These are phyloP conservation scores for Geotrichum citri-aurantii DNA, from an alignment of 1,139 yeast species.

Conservation along the genomic window DNA sequence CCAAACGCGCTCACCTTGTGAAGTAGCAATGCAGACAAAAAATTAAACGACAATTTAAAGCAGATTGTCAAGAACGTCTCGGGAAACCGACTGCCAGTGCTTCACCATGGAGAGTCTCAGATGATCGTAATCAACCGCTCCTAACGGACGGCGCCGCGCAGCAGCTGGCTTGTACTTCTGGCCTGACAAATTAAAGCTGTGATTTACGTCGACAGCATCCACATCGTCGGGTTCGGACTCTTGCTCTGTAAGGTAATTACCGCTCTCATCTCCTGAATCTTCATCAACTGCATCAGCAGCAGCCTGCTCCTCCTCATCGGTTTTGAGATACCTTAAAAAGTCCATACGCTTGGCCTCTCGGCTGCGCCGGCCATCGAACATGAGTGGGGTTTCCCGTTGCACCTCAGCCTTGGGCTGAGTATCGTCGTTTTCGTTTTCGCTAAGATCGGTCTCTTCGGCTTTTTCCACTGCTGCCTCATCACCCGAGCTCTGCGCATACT, in stretches of 20 bases:
- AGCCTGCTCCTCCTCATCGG: not conserved
- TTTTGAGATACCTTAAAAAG: not conserved
- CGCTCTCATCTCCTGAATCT: not conserved
- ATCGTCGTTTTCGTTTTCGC: not conserved
- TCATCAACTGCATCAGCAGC: not conserved
- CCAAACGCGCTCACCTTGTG: not conserved
- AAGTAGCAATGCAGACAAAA: not conserved
- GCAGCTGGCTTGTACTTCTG: not conserved
- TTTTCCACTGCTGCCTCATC: not conserved
- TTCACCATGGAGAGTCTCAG: not conserved
- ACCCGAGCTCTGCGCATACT: not conserved
- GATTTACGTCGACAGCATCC: not conserved
- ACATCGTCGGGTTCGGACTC: conserved; percentile 4
- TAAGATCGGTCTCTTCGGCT: not conserved
- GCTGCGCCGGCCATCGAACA: not conserved
- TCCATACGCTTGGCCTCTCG: not conserved
- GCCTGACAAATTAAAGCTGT: not conserved
- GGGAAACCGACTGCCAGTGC: not conserved
- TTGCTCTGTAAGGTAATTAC: not conserved
- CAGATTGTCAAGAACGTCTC: not conserved
- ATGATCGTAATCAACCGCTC: not conserved
- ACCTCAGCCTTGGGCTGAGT: not conserved
- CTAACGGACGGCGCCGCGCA: not conserved
- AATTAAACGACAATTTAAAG: not conserved
- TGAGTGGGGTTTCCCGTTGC: not conserved